Conservation (phyloP, 257 asterid species). For the Plectranthus barbatus region DNA sequence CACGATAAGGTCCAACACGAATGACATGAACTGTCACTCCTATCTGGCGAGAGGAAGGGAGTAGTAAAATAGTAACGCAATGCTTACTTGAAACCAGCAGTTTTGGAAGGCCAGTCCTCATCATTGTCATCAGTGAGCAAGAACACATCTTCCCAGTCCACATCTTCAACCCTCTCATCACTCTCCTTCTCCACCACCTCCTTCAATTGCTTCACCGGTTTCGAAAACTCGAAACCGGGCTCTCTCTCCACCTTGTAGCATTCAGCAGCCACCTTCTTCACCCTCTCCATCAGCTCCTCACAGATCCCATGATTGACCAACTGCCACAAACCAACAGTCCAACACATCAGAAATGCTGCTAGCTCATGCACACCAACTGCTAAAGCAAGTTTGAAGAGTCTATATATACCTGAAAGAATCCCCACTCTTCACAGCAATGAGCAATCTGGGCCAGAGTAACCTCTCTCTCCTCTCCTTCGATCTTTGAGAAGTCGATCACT, state of each 20-base stretch:
- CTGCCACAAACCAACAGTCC: constrained; percentile 16
- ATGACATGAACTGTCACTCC: too few species aligned
- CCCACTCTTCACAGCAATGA: constrained; percentile 50
- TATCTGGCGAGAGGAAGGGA: too few species aligned
- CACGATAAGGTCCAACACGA: too few species aligned
- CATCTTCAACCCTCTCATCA: constrained; percentile 22
- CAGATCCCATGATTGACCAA: constrained; percentile 58
- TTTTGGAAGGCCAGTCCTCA: constrained; percentile 51
- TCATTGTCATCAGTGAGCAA: constrained; percentile 50
- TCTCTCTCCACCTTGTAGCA: constrained; percentile 53
- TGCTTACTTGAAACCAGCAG: constrained; percentile 44
- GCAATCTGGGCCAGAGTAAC: constrained; percentile 42
- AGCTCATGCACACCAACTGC: too few species aligned
- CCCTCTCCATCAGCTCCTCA: constrained; percentile 47
- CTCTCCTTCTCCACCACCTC: constrained; percentile 32
- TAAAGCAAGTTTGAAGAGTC: too few species aligned
- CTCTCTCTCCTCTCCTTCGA: constrained; percentile 40
- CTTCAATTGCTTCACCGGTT: constrained; percentile 32
- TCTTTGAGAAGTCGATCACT: constrained; percentile 50
- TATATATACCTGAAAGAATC: constrained; percentile 47
- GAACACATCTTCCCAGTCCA: constrained; percentile 77
- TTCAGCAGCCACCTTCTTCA: constrained; percentile 46
- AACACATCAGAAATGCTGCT: too few species aligned
- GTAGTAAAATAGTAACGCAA: too few species aligned
- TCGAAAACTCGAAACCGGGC: constrained; percentile 35